phyloP scores from a whole-genome alignment of 805 yeast species.

The Danielia oregonensis region DNA sequence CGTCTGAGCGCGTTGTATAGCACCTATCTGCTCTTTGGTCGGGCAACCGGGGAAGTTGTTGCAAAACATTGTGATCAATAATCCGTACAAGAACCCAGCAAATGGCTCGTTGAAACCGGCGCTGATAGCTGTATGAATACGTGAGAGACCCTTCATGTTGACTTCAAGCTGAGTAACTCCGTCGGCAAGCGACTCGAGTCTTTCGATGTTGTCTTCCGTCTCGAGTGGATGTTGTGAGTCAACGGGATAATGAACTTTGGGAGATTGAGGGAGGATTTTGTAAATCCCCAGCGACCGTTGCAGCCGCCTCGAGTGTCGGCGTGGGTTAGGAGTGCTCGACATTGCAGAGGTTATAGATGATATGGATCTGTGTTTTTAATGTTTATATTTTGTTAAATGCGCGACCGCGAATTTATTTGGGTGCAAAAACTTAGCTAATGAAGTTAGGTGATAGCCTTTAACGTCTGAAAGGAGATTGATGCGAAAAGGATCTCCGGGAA shows the following conservation, averaged over 20 bases:
- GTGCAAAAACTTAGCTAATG: too few species aligned
- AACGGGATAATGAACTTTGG: conserved; percentile 43
- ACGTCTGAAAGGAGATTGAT: too few species aligned
- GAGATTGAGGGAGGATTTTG: conserved; percentile 32
- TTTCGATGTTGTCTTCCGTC: conserved; percentile 33
- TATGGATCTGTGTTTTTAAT: too few species aligned
- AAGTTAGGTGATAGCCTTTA: too few species aligned
- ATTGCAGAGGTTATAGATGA: conserved; percentile 10
- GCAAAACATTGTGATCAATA: conserved; percentile 85
- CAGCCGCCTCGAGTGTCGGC: conserved; percentile 17
- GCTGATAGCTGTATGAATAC: conserved; percentile 58
- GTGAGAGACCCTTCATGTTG: conserved; percentile 54
- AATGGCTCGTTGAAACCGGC: conserved; percentile 71
- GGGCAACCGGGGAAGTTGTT: conserved; percentile 59
- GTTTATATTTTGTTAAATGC: too few species aligned
- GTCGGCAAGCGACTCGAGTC: conserved; percentile 37
- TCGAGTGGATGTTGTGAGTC: conserved; percentile 40
- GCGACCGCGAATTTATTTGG: too few species aligned
- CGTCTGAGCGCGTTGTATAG: conserved; percentile 12
- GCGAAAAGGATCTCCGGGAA: too few species aligned
- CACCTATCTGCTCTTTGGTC: conserved; percentile 30
- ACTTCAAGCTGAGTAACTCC: conserved; percentile 52
- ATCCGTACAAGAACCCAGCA: conserved; percentile 71
- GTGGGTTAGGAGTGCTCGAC: conserved; percentile 9
- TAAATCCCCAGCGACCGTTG: conserved; percentile 21